Conservation (phyloP, 495 filamentous ascomycete genomes). For the Podospora comata region DNA sequence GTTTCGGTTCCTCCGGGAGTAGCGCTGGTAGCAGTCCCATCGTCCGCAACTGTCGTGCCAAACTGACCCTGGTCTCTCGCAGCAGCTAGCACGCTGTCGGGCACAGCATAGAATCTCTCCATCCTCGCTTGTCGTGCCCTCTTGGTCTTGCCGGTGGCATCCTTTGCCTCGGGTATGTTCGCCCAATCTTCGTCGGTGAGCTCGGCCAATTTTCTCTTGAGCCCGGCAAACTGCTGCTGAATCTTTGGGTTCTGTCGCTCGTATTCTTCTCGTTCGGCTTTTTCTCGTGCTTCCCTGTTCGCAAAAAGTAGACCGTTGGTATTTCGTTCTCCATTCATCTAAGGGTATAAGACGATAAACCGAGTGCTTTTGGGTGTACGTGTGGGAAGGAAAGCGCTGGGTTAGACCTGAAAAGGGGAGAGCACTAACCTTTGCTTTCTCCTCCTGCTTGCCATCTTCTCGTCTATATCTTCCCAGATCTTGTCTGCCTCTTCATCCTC, state of each 20-base stretch:
- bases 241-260: conserved; percentile 98
- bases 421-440: conserved; percentile 84
- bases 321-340: not conserved
- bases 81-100: conserved; percentile 90
- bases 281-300: conserved; percentile 91
- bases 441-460: conserved; percentile 88
- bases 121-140: conserved; percentile 76
- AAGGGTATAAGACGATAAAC: conserved; percentile 60
- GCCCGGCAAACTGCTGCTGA: conserved; percentile 94
- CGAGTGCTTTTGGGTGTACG: conserved; percentile 46
- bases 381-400: conserved; percentile 18
- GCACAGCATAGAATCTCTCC: conserved; percentile 91
- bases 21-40: conserved; percentile 58
- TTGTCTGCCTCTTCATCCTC: conserved; percentile 96
- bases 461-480: conserved; percentile 92
- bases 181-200: conserved; percentile 97
- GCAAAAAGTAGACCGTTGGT: conserved; percentile 31
- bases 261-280: conserved; percentile 87
- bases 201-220: conserved; percentile 82
- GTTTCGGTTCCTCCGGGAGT: conserved; percentile 42
- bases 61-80: conserved; percentile 77
- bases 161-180: conserved; percentile 89
- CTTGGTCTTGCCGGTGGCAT: conserved; percentile 90
- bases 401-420: conserved; percentile 22
- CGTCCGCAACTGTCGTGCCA: conserved; percentile 78